Evolutionary conservation across 164 flowering plant genomes (phyloP).

Genomic region (Chloranthus sessilifolius): DNA sequence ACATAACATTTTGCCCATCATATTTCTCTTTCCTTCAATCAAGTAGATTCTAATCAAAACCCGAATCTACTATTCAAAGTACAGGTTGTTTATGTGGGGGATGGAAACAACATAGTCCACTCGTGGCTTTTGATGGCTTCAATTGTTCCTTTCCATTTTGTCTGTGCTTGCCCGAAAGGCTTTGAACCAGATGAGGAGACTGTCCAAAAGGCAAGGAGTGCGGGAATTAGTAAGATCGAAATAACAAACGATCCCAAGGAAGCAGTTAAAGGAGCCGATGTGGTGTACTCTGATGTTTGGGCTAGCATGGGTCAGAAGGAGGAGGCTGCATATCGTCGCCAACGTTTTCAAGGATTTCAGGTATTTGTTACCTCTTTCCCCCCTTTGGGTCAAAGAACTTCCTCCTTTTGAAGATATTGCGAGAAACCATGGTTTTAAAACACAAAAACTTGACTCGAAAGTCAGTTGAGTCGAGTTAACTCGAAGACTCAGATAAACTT

Average conservation of each 20-base stretch:
- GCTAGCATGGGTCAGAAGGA: conserved; percentile 99
- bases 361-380: conserved; percentile 25
- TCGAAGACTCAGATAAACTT: too few species aligned
- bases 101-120: conserved; percentile 96
- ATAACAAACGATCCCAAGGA: conserved; percentile 84
- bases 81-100: conserved; percentile 97
- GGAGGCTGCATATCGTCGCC: conserved; percentile 82
- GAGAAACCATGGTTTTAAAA: too few species aligned
- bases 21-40: background rate
- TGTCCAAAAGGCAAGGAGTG: conserved; percentile 58
- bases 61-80: conserved; percentile 9
- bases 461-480: too few species aligned
- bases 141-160: conserved; percentile 85
- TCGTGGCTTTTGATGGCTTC: conserved; percentile 83
- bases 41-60: conserved; percentile 3
- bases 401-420: too few species aligned
- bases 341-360: conserved; percentile 92
- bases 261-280: conserved; percentile 92
- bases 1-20: too few species aligned
- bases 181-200: conserved; percentile 87
- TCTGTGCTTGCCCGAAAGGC: conserved; percentile 92
- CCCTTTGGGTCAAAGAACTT: too few species aligned
- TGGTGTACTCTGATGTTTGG: conserved; percentile 98
- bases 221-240: conserved; percentile 88
- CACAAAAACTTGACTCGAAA: too few species aligned